Evolutionary conservation across 1,284 basidiomycete species (phyloP), one percentile per base, ranked within the genome.

Genomic region (Boletus calvinii): DNA sequence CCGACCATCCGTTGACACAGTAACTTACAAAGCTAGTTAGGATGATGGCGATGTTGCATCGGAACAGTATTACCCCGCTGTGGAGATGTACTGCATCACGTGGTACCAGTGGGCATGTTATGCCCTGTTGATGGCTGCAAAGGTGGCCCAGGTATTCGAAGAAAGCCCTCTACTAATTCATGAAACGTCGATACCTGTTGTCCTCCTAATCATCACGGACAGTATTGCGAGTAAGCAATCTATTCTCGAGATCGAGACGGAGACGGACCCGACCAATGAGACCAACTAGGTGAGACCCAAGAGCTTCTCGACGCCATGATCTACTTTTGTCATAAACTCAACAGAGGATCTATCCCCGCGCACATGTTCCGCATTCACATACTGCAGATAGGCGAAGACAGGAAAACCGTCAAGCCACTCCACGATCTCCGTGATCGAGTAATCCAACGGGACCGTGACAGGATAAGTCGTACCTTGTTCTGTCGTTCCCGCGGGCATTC

Each of bases 341-440:
- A 62, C 12, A 35, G 9, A 15, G 42, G 46, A 48, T 2, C 30
- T 4, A 37, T 68, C 3, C 37, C 48, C 11, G 17, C 45, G 6
- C 40, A 64, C 32, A 55, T 64, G 62, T 64, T 66, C 57, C 57
- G 57, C 1, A 59, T 68, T 15, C 60, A 64, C 29, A 35, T 67
- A 8, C 20, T 64, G 35, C 65, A 64, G 47, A 62, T 64, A 59
- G 62, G 62, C 2, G 55, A 61, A 0, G 62, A 64, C 32, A 60
- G 64, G 42, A 67, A 44, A 17, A 63, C 46, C 7, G 55, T 66
- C 42, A 40, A 49, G 42, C 65, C 64, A 2, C 53, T 67, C 8
- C 52, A 64, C 6, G 62, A 64, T 44, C 56, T 64, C 46, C 54
- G 58, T 22, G 64, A 67, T 29, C 54, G 48, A 30, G 31, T 66